These are phyloP conservation scores for Arthrinium phaeospermum DNA, from an alignment of 2,329 filamentous ascomycete genomes.

Conservation along the genomic window DNA sequence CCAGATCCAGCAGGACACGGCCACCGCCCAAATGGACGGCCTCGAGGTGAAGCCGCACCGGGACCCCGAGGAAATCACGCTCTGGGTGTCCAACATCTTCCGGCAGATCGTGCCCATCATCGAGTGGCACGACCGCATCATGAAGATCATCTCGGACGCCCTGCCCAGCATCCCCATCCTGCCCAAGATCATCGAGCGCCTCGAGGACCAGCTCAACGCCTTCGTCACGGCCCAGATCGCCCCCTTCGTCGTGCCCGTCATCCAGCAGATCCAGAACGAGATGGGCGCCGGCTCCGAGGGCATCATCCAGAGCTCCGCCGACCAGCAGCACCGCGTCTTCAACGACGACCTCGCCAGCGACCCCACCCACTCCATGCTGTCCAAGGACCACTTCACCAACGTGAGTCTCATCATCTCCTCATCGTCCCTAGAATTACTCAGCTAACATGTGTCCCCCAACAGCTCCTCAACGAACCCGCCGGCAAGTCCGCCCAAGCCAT, in stretches of 20 bases:
- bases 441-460: slow-evolving; percentile 34
- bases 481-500: slow-evolving; percentile 81
- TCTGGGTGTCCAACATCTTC: slow-evolving; percentile 75
- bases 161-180: slow-evolving; percentile 87
- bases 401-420: slow-evolving; percentile 44
- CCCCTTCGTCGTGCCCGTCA: slow-evolving; percentile 84
- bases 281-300: slow-evolving; percentile 84
- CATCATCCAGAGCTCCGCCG: slow-evolving; percentile 83
- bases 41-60: slow-evolving; percentile 81
- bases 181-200: slow-evolving; percentile 84
- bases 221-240: slow-evolving; percentile 91
- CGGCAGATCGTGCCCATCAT: slow-evolving; percentile 87
- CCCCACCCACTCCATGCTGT: slow-evolving; percentile 94
- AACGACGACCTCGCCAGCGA: slow-evolving; percentile 76
- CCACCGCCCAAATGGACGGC: slow-evolving; percentile 79
- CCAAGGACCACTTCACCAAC: slow-evolving; percentile 94
- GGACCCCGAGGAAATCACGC: slow-evolving; percentile 82
- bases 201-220: slow-evolving; percentile 86
- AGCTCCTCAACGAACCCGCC: slow-evolving; percentile 84
- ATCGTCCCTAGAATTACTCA: background rate
- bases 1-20: slow-evolving; percentile 80
- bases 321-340: slow-evolving; percentile 88
- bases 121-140: slow-evolving; percentile 87
- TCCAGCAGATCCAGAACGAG: slow-evolving; percentile 85
- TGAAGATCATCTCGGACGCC: slow-evolving; percentile 77